Conservation (phyloP, 2,329 filamentous ascomycete genomes). For the Fusarium sublunatum region DNA sequence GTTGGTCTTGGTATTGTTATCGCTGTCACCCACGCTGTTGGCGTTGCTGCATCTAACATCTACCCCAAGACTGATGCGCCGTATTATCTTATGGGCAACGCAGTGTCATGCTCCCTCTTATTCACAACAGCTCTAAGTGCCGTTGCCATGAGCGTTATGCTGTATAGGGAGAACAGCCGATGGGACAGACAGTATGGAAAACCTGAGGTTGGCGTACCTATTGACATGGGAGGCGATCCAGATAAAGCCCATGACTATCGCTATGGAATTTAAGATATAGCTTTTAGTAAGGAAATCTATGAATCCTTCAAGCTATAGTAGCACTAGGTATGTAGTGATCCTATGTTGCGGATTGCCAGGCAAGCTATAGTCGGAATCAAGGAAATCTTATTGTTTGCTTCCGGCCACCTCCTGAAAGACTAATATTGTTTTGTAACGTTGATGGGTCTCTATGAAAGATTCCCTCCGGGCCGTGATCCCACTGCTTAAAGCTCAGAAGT, state of each 20-base stretch:
- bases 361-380: too few relatives aligned
- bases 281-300: too few relatives aligned
- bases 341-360: too few relatives aligned
- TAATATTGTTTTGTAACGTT: too few relatives aligned
- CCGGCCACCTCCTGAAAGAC: too few relatives aligned
- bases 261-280: slow-evolving; percentile 22
- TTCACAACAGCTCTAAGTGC: slow-evolving; percentile 15
- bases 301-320: too few relatives aligned
- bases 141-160: slow-evolving; percentile 25
- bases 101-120: slow-evolving; percentile 22
- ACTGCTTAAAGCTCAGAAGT: too few relatives aligned
- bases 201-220: slow-evolving; percentile 18
- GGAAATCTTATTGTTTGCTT: too few relatives aligned
- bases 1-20: slow-evolving; percentile 33
- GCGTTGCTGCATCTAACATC: slow-evolving; percentile 32
- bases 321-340: too few relatives aligned
- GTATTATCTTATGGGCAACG: slow-evolving; percentile 31
- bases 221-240: slow-evolving; percentile 33
- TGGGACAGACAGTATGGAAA: slow-evolving; percentile 23
- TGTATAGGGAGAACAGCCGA: slow-evolving; percentile 19
- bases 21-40: slow-evolving; percentile 29
- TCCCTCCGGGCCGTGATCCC: too few relatives aligned
- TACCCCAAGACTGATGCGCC: slow-evolving; percentile 28
- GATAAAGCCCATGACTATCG: slow-evolving; percentile 28
- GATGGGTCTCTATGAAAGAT: too few relatives aligned